Percentiles rank a stretch among this genome's conserved stretches.
These are phyloP conservation scores for Acrodontium crateriforme DNA, from an alignment of 2,329 filamentous ascomycete species.

Conservation along the genomic window DNA sequence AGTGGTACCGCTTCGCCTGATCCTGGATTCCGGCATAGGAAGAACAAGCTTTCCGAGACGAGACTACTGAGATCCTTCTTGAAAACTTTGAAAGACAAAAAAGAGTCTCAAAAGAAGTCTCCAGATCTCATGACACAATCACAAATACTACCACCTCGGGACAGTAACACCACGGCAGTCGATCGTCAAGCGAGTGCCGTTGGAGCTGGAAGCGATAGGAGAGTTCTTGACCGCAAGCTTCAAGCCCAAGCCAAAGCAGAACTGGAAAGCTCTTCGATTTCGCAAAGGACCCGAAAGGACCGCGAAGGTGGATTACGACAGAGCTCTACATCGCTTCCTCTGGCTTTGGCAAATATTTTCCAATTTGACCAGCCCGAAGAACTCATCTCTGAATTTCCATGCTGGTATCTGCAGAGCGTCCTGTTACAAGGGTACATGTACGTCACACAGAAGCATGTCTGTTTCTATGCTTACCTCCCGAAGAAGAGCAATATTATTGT, in stretches of 20 bases:
- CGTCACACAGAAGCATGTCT: conserved; percentile 82
- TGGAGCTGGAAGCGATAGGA: conserved; percentile 39
- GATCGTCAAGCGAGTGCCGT: conserved; percentile 10
- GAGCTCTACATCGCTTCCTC: conserved; percentile 6
- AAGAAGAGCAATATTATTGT: conserved; percentile 68
- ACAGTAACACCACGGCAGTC: conserved; percentile 5
- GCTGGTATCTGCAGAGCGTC: conserved; percentile 84
- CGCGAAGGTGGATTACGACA: conserved; percentile 8
- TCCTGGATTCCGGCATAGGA: too few relatives aligned
- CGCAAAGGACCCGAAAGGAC: conserved; percentile 10
- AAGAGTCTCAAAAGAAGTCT: conserved; percentile 18
- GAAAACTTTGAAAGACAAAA: too few relatives aligned
- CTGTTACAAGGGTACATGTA: conserved; percentile 92
- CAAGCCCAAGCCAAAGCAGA: conserved; percentile 18
- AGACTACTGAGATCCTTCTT: not conserved
- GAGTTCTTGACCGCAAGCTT: conserved; percentile 61
- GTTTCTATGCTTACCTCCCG: conserved; percentile 94
- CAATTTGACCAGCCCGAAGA: conserved; percentile 69
- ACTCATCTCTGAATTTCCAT: conserved; percentile 83
- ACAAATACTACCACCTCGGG: conserved; percentile 15
- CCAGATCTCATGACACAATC: conserved; percentile 19
- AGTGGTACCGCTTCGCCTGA: too few relatives aligned
- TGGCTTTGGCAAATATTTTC: conserved; percentile 48
- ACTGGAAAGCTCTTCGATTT: conserved; percentile 15
- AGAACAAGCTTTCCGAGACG: too few relatives aligned